These are phyloP conservation scores for Graphiopsis chlorocephala DNA, from an alignment of 2,329 filamentous ascomycete genomes.

Conservation along the genomic window DNA sequence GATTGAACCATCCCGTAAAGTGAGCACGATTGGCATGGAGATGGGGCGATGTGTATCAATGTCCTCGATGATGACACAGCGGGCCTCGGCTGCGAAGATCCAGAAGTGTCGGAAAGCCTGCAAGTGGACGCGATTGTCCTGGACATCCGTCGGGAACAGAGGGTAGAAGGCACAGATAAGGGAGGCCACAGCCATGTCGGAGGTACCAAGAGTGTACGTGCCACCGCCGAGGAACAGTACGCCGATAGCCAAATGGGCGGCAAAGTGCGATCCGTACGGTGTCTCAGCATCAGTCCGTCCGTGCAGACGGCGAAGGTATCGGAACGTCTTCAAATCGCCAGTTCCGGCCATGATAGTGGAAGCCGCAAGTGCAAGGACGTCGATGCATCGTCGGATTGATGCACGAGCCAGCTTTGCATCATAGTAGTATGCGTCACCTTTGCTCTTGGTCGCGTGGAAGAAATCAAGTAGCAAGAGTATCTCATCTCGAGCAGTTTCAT, in stretches of 20 bases:
- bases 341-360: constrained; percentile 95
- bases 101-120: constrained; percentile 97
- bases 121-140: constrained; percentile 91
- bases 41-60: constrained; percentile 79
- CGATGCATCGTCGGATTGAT: constrained; percentile 86
- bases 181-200: constrained; percentile 79
- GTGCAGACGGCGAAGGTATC: constrained; percentile 82
- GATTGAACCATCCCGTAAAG: constrained; percentile 24
- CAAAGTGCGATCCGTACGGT: constrained; percentile 90
- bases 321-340: constrained; percentile 80
- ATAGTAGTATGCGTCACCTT: constrained; percentile 52
- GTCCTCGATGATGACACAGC: constrained; percentile 85
- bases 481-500: constrained; percentile 71
- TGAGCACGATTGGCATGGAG: constrained; percentile 41
- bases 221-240: constrained; percentile 89
- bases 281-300: constrained; percentile 80
- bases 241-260: constrained; percentile 87
- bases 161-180: constrained; percentile 92
- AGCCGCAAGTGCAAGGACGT: constrained; percentile 75
- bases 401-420: constrained; percentile 80
- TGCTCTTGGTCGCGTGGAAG: constrained; percentile 25
- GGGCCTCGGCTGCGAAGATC: constrained; percentile 86
- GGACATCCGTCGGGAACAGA: constrained; percentile 80
- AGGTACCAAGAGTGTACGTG: constrained; percentile 86
- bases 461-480: constrained; percentile 76